phyloP scores from a whole-genome alignment of 768 basidiomycete genomes.

The Pholiota microspora region DNA sequence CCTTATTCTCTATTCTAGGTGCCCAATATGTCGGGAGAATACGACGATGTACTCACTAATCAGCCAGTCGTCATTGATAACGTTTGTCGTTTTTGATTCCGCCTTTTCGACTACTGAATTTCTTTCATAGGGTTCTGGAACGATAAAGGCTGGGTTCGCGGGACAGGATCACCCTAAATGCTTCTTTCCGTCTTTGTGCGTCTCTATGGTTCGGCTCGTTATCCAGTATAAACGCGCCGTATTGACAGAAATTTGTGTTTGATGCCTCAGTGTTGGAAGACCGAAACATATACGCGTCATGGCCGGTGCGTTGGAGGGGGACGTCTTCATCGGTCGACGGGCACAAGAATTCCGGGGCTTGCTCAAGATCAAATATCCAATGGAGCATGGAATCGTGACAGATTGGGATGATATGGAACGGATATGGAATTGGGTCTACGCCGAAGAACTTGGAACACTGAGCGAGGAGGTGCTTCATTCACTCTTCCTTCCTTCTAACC shows the following conservation, averaged over 20 bases:
- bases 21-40: constrained; percentile 73
- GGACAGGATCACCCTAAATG: constrained; percentile 99
- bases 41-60: constrained; percentile 93
- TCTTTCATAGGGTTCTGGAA: constrained; percentile 83
- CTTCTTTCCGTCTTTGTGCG: constrained; percentile 98
- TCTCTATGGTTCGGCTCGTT: constrained; percentile 37
- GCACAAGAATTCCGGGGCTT: constrained; percentile 96
- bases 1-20: constrained; percentile 9
- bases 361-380: constrained; percentile 97
- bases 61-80: constrained; percentile 99
- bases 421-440: constrained; percentile 98
- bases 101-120: constrained; percentile 20
- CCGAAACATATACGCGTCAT: constrained; percentile 98
- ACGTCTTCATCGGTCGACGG: constrained; percentile 91
- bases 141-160: constrained; percentile 98
- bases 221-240: constrained; percentile 22
- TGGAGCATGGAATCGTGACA: constrained; percentile 98
- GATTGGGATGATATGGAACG: constrained; percentile 99
- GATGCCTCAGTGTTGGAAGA: constrained; percentile 75
- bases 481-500: constrained; percentile 11
- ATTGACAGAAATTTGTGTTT: constrained; percentile 20
- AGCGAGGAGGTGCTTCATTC: constrained; percentile 82
- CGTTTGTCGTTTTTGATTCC: constrained; percentile 45
- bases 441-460: constrained; percentile 90
- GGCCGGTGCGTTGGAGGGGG: constrained; percentile 96